phyloP scores from a whole-genome alignment of 2,329 filamentous ascomycete genomes.

The Neopestalotiopsis clavispora region DNA sequence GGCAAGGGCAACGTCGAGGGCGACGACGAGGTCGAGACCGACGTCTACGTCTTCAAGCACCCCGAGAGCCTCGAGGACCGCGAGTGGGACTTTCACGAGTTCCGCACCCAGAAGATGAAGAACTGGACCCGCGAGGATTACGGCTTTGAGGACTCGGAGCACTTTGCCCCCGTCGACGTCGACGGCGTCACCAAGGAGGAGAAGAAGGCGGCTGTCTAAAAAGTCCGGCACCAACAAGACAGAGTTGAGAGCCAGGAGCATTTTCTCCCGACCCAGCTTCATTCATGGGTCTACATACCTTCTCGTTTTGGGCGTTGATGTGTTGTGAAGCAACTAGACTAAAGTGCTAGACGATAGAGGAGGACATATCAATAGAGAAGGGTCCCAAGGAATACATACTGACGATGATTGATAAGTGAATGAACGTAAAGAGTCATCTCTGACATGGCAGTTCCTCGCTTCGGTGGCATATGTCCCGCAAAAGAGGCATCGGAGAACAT shows the following conservation, averaged over 20 bases:
- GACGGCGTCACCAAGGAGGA: constrained; percentile 23
- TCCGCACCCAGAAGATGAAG: constrained; percentile 73
- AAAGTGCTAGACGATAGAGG: not conserved
- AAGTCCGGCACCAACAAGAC: too few relatives aligned
- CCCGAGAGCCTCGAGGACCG: constrained; percentile 63
- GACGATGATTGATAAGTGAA: not conserved
- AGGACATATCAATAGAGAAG: not conserved
- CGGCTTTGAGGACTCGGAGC: constrained; percentile 43
- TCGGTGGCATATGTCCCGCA: not conserved
- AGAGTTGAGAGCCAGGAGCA: constrained; percentile 4
- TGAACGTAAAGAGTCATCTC: not conserved
- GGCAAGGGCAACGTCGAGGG: constrained; percentile 47
- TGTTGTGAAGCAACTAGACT: not conserved
- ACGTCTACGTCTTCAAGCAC: constrained; percentile 69
- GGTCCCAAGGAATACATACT: not conserved
- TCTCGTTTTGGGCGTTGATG: not conserved
- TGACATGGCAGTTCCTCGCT: not conserved
- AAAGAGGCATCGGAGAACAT: not conserved
- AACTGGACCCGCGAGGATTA: constrained; percentile 58
- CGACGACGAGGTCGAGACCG: constrained; percentile 53
- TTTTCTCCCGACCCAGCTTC: not conserved
- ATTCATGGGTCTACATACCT: not conserved
- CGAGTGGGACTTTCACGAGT: constrained; percentile 91
- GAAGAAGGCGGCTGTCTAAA: constrained; percentile 29
- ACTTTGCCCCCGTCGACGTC: constrained; percentile 29